These are phyloP conservation scores for Brassica hybrid DNA, from an alignment of 441 rosid genomes.

Conservation along the genomic window DNA sequence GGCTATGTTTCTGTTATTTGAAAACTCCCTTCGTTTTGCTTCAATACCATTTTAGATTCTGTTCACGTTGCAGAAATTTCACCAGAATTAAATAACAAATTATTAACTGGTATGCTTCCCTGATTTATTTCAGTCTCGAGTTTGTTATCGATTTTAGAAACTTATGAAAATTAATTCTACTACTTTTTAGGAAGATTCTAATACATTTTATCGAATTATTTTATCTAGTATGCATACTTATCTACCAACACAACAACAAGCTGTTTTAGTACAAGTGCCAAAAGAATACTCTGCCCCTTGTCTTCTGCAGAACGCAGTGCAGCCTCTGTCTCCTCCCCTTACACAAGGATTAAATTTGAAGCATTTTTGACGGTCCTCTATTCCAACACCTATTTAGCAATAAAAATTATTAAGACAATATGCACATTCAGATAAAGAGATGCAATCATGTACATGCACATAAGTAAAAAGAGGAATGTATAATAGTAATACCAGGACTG, in stretches of 20 bases:
- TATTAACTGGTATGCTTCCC: neutral
- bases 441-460: neutral
- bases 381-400: neutral
- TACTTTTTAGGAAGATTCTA: neutral
- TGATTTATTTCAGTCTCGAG: neutral
- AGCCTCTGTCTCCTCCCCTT: neutral
- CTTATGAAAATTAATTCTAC: neutral
- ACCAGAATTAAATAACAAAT: neutral
- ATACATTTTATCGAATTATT: neutral
- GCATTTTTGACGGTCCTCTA: neutral
- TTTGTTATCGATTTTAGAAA: neutral
- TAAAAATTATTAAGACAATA: neutral
- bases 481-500: neutral
- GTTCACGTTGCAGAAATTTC: neutral
- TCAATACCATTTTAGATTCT: neutral
- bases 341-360: neutral
- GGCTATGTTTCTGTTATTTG: neutral
- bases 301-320: neutral
- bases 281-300: neutral
- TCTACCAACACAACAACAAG: constrained; percentile 5
- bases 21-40: neutral
- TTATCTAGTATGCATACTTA: neutral
- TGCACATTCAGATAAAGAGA: neutral
- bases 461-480: neutral
- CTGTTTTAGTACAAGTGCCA: neutral